Conservation (phyloP, 139 green algal genomes). For the Chlamydomonas incerta region DNA sequence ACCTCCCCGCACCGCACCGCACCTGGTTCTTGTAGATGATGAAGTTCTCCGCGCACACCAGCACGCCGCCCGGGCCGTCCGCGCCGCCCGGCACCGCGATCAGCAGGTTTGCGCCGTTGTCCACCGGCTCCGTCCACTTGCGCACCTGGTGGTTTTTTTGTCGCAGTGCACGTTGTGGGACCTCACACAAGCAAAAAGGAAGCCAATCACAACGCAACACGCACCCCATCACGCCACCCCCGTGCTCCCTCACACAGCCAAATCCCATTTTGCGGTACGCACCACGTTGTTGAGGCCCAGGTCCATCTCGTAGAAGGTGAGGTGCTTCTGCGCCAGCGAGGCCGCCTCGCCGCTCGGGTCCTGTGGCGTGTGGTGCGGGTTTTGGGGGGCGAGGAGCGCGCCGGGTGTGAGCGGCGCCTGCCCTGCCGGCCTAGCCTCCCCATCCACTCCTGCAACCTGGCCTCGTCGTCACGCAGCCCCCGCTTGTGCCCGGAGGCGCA, state of each 20-base stretch:
- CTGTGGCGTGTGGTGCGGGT: slow-evolving; percentile 52
- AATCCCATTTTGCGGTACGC: neutral
- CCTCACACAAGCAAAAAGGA: too few relatives aligned
- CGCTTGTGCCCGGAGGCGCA: too few relatives aligned
- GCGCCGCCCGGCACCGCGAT: slow-evolving; percentile 93
- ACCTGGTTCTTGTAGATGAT: slow-evolving; percentile 93
- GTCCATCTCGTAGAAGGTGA: slow-evolving; percentile 98
- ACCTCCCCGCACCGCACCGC: slow-evolving; percentile 19
- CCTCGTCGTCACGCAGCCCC: too few relatives aligned
- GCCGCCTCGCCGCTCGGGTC: slow-evolving; percentile 91
- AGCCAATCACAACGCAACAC: too few relatives aligned
- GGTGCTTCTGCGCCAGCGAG: slow-evolving; percentile 93
- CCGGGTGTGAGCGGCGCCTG: too few relatives aligned
- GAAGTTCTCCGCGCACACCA: slow-evolving; percentile 98
- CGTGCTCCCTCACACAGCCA: too few relatives aligned
- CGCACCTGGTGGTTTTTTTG: slow-evolving; percentile 57
- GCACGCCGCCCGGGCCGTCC: slow-evolving; percentile 90
- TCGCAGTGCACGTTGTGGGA: too few relatives aligned
- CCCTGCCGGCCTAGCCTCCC: too few relatives aligned
- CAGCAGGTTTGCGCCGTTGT: slow-evolving; percentile 97
- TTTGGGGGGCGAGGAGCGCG: too few relatives aligned
- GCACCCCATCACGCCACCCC: too few relatives aligned
- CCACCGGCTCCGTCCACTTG: slow-evolving; percentile 91
- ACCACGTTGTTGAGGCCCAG: slow-evolving; percentile 98
- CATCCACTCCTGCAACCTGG: too few relatives aligned